Conservation (phyloP, 2,329 filamentous ascomycete genomes). For the Talaromyces sp. region DNA sequence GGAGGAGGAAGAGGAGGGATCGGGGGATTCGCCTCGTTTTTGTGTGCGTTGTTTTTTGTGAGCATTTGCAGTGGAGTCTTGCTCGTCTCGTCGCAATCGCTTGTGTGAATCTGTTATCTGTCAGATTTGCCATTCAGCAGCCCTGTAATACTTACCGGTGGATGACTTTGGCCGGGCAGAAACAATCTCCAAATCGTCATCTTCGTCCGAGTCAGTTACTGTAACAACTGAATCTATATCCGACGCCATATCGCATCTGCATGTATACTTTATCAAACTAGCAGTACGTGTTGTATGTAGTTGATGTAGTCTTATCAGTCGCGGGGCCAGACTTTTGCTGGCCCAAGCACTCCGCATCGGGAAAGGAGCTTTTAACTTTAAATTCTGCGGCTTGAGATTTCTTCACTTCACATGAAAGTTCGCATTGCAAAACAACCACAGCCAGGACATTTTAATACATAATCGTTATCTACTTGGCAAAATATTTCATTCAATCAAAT, state of each 20-base stretch:
- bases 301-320: constrained; percentile 5
- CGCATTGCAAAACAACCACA: too few species aligned
- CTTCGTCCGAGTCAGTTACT: constrained; percentile 30
- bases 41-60: constrained; percentile 13
- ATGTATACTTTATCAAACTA: neutral
- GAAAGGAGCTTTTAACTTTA: constrained; percentile 28
- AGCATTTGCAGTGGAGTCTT: neutral
- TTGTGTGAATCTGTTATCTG: constrained; percentile 11
- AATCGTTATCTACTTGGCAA: too few species aligned
- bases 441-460: too few species aligned
- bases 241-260: neutral
- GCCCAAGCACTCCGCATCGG: constrained; percentile 22
- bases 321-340: neutral
- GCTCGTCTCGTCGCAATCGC: constrained; percentile 5
- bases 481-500: too few species aligned
- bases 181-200: constrained; percentile 46
- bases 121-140: neutral
- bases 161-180: constrained; percentile 20
- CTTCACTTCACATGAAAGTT: neutral
- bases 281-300: neutral
- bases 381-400: constrained; percentile 17
- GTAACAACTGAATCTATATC: constrained; percentile 31
- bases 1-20: constrained; percentile 19
- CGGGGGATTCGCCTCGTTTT: constrained; percentile 1
- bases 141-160: neutral